Base-by-base conservation (phyloP, 2,329 filamentous ascomycete species). In the Pseudogymnoascus sp. region DNA sequence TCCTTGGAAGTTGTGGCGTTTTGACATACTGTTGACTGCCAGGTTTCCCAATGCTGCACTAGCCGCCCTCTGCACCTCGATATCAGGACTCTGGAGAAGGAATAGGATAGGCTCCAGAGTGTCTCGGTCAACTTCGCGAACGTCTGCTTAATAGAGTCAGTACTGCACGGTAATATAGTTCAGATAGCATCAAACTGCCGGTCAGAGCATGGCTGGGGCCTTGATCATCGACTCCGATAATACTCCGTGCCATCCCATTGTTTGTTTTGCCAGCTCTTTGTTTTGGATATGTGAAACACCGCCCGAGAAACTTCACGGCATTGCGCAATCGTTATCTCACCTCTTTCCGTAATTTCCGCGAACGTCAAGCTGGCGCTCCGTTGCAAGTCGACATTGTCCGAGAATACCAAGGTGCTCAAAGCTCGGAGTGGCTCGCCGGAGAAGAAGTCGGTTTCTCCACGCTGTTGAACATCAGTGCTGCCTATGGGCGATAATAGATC, bases 391-490 rank as follows among this genome's bases (percentile, higher is more conserved):
- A 99, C 93, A 79, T 99, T 99, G 77, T 97, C 93, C 64, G 95
- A 99, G 76, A 96, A 99, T 64, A 99, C 95, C 26, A 99, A 84
- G 11, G 93, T 99, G 77, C 91, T 97, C 64, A 99, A 80, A 54
- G 95, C 93, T 77, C 90, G 89, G 64, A 99, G 86, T 54, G 95
- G 95, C 73, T 97, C 93, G 77, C 95, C 95, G 39, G 90, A 88
- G 78, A 99, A 99, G 85, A 99, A 99, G 77, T 99, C 93, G 71
- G 93, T 97, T 76, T 99, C 95, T 74, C 88, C 89, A 74, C 95
- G 89, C 95, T 71, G 62, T 45, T 62, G n/a, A 62, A 54, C 36
- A 66, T 73, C 62, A 71, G 68, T 63, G 29, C 29, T 62, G 39
- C 36, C 34, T 21, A 34, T 37, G 37, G 16, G 47, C 59, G 26